Base-by-base conservation (phyloP, 78 protist species). In the Bodo saltans region DNA sequence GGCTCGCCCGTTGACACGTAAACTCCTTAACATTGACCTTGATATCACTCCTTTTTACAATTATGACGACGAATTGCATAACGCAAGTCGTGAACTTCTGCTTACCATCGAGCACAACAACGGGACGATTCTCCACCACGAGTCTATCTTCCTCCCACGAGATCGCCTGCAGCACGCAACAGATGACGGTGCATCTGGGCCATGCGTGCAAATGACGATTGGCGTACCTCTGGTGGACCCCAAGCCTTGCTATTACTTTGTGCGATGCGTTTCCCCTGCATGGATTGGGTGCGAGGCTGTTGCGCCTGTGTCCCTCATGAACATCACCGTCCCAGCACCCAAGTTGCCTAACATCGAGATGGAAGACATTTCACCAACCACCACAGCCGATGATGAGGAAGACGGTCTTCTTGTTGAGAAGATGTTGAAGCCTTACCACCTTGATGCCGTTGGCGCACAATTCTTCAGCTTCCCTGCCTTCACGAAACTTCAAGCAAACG, bases 181-280 rank as follows among this genome's bases (percentile, higher is more conserved):
- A 1, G n/a, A 1, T 25, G n/a, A n/a, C n/a, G n/a, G n/a, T n/a
- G n/a, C n/a, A n/a, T n/a, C n/a, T n/a, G n/a, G n/a, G n/a, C n/a
- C n/a, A n/a, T n/a, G n/a, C n/a, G 68, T 76, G 32, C 75, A 47
- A 0, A 42, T 95, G 33, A 42, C 76, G 33, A 94, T 97, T 92
- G 91, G 92, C 1, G 97, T 98, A 41, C 98, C 96, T 17, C 72
- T 98, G 23, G 38, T 40, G 75, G 96, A 96, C 11, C 99, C 99
- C 3, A 30, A 95, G 72, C 98, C 99, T 42, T 98, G 99, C 34
- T 98, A 97, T 83, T 98, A 97, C 93, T 98, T 93, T 78, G 83
- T 98, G 8, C 89, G 33, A 85, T 84, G 88, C 32, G 78, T 87
- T 53, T 76, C 84, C 27, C 97, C 94, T 60, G 91, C 97, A 30